These are phyloP conservation scores for Calvatia gigantea DNA, from an alignment of 768 basidiomycete genomes.

Conservation along the genomic window DNA sequence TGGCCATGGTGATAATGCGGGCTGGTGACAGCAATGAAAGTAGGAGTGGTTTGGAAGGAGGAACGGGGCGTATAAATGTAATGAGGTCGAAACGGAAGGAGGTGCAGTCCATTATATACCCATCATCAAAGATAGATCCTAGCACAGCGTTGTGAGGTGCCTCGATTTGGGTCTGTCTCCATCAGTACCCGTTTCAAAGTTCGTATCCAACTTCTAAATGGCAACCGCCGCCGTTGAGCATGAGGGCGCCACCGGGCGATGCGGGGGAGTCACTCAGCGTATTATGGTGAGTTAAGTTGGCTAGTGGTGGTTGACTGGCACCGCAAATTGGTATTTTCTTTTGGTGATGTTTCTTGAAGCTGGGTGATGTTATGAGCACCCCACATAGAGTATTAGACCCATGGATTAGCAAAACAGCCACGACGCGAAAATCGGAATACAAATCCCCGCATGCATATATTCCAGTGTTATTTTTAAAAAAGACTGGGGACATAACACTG, in stretches of 20 bases:
- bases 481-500: too few species aligned
- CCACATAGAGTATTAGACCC: too few species aligned
- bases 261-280: too few species aligned
- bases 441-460: too few species aligned
- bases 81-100: background rate
- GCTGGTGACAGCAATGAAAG: background rate
- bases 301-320: too few species aligned
- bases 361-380: too few species aligned
- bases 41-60: background rate
- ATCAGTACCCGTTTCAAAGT: background rate
- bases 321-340: too few species aligned
- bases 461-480: too few species aligned
- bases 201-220: background rate
- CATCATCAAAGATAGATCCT: background rate
- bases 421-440: too few species aligned
- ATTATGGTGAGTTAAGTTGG: too few species aligned
- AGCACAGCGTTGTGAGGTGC: background rate
- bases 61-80: background rate
- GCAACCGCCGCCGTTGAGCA: background rate
- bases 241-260: background rate
- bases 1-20: background rate
- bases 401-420: too few species aligned
- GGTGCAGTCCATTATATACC: conserved; percentile 1
- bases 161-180: conserved; percentile 7
- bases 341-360: too few species aligned